These are phyloP conservation scores for Lophiostoma macrostomum DNA, from an alignment of 495 filamentous ascomycete genomes.

Conservation along the genomic window DNA sequence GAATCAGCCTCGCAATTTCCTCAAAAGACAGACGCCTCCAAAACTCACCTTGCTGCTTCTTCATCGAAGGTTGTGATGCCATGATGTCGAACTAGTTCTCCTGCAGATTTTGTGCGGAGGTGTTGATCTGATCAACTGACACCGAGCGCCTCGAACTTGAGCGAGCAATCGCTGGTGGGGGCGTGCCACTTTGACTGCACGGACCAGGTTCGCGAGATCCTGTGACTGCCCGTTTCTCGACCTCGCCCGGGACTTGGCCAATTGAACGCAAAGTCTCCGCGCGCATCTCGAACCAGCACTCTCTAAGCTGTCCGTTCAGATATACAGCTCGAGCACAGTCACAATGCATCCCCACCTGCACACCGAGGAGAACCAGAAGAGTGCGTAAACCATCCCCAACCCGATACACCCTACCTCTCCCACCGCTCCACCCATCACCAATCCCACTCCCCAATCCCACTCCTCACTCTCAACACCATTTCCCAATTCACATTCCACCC, in stretches of 20 bases:
- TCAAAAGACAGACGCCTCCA: not conserved
- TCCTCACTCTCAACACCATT: too few relatives aligned
- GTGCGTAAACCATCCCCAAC: slow-evolving; percentile 46
- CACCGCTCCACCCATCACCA: too few relatives aligned
- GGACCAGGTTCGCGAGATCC: slow-evolving; percentile 24
- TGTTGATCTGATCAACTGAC: too few relatives aligned
- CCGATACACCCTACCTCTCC: slow-evolving; percentile 3
- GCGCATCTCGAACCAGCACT: too few relatives aligned
- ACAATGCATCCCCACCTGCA: slow-evolving; percentile 97
- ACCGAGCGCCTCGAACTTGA: too few relatives aligned
- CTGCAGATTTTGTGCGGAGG: not conserved
- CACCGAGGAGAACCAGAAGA: slow-evolving; percentile 74
- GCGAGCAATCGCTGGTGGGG: too few relatives aligned
- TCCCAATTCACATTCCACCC: not conserved
- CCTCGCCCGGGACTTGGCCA: too few relatives aligned
- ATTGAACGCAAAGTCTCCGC: too few relatives aligned
- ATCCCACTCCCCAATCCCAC: too few relatives aligned
- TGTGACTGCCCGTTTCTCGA: slow-evolving; percentile 25
- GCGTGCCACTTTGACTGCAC: slow-evolving; percentile 4
- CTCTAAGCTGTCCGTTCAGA: too few relatives aligned
- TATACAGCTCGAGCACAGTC: too few relatives aligned
- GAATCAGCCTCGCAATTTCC: not conserved
- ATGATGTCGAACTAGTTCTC: not conserved
- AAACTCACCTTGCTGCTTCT: slow-evolving; percentile 66
- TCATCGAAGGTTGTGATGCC: slow-evolving; percentile 29